Conservation (phyloP, 768 basidiomycete species). For the Termitomyces sp. region DNA sequence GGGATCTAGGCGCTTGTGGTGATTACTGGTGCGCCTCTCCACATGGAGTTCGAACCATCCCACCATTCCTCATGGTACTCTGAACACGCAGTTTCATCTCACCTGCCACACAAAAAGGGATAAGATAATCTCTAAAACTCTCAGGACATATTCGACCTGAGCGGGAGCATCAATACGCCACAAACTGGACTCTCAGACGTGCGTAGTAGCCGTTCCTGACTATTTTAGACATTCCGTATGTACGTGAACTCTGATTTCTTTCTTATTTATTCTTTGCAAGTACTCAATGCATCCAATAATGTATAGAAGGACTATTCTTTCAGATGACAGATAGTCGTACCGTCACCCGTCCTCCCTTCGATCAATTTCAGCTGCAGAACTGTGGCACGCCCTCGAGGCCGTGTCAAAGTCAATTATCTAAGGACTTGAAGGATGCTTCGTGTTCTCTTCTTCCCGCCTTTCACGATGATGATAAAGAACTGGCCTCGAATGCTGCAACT, state of each 20-base stretch:
- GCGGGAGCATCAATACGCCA: neutral
- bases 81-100: neutral
- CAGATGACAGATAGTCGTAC: neutral
- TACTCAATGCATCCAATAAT: neutral
- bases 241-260: neutral
- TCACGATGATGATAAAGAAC: neutral
- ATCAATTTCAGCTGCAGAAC: neutral
- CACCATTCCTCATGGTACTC: neutral
- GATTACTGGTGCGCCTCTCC: neutral
- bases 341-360: neutral
- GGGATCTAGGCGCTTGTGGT: neutral
- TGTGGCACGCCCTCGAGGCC: neutral
- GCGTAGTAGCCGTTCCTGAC: neutral
- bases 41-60: neutral
- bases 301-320: neutral
- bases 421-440: neutral
- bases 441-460: constrained; percentile 3
- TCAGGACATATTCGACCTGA: neutral
- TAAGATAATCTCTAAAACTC: neutral
- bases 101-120: neutral
- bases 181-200: no score
- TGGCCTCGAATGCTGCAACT: constrained; percentile 7
- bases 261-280: neutral
- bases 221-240: neutral
- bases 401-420: neutral